phyloP scores from a whole-genome alignment of 2,329 filamentous ascomycete genomes.

The Podosphaera aphanis region DNA sequence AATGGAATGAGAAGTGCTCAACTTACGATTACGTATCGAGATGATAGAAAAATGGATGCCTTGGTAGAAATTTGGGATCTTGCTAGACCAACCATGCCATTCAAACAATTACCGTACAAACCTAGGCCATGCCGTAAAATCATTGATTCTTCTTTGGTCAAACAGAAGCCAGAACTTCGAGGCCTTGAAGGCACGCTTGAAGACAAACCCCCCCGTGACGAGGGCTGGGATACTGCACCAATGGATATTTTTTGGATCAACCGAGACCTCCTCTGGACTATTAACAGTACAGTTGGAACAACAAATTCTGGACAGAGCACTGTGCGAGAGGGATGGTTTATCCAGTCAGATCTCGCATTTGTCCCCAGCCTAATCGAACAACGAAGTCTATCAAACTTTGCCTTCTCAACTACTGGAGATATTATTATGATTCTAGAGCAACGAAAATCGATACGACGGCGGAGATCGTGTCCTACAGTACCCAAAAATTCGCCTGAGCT shows the following conservation, averaged over 20 bases:
- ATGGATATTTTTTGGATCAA: slow-evolving; percentile 38
- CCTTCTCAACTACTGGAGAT: slow-evolving; percentile 35
- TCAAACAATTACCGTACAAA: slow-evolving; percentile 28
- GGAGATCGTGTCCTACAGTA: slow-evolving; percentile 17
- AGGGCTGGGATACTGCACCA: slow-evolving; percentile 33
- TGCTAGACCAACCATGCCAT: slow-evolving; percentile 41
- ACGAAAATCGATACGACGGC: slow-evolving; percentile 23
- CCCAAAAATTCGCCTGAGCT: slow-evolving; percentile 9
- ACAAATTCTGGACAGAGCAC: slow-evolving; percentile 20
- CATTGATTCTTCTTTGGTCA: background rate
- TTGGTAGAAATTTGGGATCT: slow-evolving; percentile 45
- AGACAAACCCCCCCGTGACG: slow-evolving; percentile 8
- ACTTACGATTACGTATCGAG: slow-evolving; percentile 37
- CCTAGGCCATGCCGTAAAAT: background rate
- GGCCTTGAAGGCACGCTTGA: background rate
- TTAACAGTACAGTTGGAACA: slow-evolving; percentile 1
- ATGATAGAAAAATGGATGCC: slow-evolving; percentile 30
- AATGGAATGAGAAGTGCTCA: slow-evolving; percentile 36
- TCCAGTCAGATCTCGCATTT: slow-evolving; percentile 41
- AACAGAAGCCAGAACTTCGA: background rate
- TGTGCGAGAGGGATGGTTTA: slow-evolving; percentile 36
- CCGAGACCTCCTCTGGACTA: slow-evolving; percentile 35
- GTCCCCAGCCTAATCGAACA: slow-evolving; percentile 39
- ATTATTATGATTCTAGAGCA: slow-evolving; percentile 39
- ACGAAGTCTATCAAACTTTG: slow-evolving; percentile 34